A percentile compares a stretch with the other conserved stretches of the same genome.
Conservation (phyloP, 306 rosid species). For the Vigna trinervia region DNA sequence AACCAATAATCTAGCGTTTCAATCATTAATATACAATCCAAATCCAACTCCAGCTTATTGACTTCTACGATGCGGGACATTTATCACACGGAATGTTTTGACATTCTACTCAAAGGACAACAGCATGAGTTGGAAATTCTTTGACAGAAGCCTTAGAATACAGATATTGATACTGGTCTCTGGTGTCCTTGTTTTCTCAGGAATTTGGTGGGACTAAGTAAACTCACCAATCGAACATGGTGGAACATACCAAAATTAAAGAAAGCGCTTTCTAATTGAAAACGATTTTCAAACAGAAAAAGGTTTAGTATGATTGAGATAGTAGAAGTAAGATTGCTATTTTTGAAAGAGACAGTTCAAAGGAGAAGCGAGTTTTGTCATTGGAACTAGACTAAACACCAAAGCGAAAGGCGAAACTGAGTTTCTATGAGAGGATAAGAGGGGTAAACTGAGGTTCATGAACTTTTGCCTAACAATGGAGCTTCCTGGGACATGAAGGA, state of each 20-base stretch:
- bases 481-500: constrained; percentile 43
- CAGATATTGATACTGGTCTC: background rate
- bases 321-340: constrained; percentile 38
- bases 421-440: constrained; percentile 20
- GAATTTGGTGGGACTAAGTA: background rate
- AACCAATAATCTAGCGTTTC: background rate
- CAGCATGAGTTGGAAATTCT: constrained; percentile 2
- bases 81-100: constrained; percentile 6
- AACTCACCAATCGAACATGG: constrained; percentile 39
- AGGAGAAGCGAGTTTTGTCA: constrained; percentile 20
- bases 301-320: constrained; percentile 41
- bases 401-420: constrained; percentile 21
- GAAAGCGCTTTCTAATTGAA: constrained; percentile 28
- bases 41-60: background rate
- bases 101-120: background rate
- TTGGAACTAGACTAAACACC: constrained; percentile 26
- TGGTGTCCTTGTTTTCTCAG: constrained; percentile 8
- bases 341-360: constrained; percentile 43
- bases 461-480: constrained; percentile 6
- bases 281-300: constrained; percentile 34
- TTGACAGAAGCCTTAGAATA: background rate
- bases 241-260: constrained; percentile 25
- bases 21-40: background rate
- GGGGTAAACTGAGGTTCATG: constrained; percentile 36
- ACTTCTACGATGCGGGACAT: background rate